These are phyloP conservation scores for Arabis alpina DNA, from an alignment of 345 rosid genomes.

Conservation along the genomic window DNA sequence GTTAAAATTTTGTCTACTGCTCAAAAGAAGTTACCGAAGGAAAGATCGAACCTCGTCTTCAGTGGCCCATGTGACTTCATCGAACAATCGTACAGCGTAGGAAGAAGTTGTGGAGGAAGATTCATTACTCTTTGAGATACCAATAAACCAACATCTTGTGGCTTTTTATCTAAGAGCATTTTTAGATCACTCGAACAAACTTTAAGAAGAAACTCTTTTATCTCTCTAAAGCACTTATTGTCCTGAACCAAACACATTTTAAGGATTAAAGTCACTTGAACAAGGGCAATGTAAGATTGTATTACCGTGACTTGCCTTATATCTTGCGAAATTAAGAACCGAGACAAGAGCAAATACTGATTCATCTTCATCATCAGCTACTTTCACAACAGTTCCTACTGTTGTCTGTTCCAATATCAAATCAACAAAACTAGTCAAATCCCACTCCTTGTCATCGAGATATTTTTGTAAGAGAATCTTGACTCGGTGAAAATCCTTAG, in stretches of 20 bases:
- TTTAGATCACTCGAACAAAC: slow-evolving; percentile 54
- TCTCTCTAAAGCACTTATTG: slow-evolving; percentile 57
- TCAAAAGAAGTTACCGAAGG: slow-evolving; percentile 13
- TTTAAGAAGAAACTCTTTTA: slow-evolving; percentile 67
- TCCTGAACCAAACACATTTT: slow-evolving; percentile 48
- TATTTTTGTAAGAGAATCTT: slow-evolving; percentile 67
- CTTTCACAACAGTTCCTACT: slow-evolving; percentile 92
- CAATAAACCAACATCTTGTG: slow-evolving; percentile 64
- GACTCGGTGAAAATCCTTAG: slow-evolving; percentile 77
- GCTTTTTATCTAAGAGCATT: slow-evolving; percentile 57
- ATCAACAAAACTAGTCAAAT: slow-evolving; percentile 88
- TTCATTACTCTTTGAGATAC: slow-evolving; percentile 87
- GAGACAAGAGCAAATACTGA: slow-evolving; percentile 63
- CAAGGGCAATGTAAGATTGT: not conserved
- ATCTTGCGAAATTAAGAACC: slow-evolving; percentile 78
- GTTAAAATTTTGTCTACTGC: slow-evolving; percentile 4
- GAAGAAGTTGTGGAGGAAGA: slow-evolving; percentile 90
- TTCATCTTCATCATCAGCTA: slow-evolving; percentile 75
- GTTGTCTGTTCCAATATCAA: slow-evolving; percentile 78
- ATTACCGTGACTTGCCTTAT: slow-evolving; percentile 54
- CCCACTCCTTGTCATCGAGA: slow-evolving; percentile 81
- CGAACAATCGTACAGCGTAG: slow-evolving; percentile 83
- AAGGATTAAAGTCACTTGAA: not conserved
- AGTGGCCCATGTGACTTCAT: slow-evolving; percentile 84
- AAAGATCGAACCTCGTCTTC: slow-evolving; percentile 86